phyloP scores from a whole-genome alignment of 495 filamentous ascomycete genomes.

The Podospora anserina region DNA sequence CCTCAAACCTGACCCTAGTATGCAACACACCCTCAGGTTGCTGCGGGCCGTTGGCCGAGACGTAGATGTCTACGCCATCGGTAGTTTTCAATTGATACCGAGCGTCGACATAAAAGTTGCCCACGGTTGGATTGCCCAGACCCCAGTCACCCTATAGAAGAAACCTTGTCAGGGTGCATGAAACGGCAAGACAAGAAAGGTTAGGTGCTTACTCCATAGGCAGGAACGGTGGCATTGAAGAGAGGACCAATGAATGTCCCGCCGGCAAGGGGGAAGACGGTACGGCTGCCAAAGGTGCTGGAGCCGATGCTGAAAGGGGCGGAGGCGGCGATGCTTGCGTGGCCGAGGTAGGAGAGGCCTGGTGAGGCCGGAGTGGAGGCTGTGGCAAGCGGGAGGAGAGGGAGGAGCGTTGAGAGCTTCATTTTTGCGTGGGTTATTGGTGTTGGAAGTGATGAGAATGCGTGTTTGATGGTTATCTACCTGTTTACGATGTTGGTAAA shows the following conservation, averaged over 20 bases:
- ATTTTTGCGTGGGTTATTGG: no score
- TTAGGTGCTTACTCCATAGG: background rate
- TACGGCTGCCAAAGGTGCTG: conserved; percentile 11
- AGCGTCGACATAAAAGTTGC: conserved; percentile 12
- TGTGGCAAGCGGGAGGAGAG: background rate
- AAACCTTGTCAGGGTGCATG: no score
- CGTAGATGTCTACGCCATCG: conserved; percentile 18
- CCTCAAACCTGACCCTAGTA: conserved; percentile 13
- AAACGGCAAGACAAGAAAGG: no score
- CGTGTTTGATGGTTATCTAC: no score
- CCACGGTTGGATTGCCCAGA: conserved; percentile 6
- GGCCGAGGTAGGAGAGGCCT: background rate
- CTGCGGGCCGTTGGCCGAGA: conserved; percentile 13
- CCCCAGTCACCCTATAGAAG: conserved; percentile 13
- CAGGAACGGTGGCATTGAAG: conserved; percentile 8
- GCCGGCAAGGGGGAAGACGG: conserved; percentile 14
- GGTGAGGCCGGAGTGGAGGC: no score
- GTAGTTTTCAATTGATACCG: conserved; percentile 13
- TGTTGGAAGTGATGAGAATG: no score
- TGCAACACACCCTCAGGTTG: conserved; percentile 6
- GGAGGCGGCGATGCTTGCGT: background rate
- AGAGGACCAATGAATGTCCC: conserved; percentile 18
- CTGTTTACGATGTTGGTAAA: no score
- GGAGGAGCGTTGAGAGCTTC: background rate
- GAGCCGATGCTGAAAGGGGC: conserved; percentile 13